Evolutionary conservation across 371 early-diverging fungal genomes (phyloP).

Genomic region (Mucor ambiguus): DNA sequence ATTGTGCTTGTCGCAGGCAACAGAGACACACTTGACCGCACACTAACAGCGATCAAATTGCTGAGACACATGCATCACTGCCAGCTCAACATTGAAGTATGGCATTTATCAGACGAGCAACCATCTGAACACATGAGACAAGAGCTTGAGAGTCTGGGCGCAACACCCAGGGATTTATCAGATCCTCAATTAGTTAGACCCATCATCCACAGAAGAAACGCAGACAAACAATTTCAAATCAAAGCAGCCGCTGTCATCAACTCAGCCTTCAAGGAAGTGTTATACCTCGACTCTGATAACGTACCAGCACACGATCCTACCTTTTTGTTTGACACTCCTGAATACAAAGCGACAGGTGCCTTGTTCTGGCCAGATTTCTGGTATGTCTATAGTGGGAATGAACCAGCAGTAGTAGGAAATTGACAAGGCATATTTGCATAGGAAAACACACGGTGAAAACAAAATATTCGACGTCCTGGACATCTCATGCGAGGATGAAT

Average conservation of each 20-base stretch:
- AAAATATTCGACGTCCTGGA: conserved; percentile 42
- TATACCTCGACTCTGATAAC: conserved; percentile 64
- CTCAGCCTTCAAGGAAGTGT: conserved; percentile 47
- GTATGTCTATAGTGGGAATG: conserved; percentile 15
- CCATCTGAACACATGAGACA: conserved; percentile 15
- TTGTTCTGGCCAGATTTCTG: conserved; percentile 66
- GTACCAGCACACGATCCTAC: conserved; percentile 47
- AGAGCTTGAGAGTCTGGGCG: conserved; percentile 23
- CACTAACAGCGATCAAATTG: conserved; percentile 33
- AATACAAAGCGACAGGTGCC: conserved; percentile 48
- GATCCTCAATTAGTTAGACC: conserved; percentile 33
- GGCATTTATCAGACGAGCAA: conserved; percentile 47
- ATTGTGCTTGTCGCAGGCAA: conserved; percentile 50
- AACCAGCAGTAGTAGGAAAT: neutral
- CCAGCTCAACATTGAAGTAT: conserved; percentile 38
- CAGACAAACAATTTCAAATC: conserved; percentile 53
- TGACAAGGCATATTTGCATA: neutral
- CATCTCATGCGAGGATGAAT: conserved; percentile 42
- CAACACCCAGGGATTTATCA: conserved; percentile 32
- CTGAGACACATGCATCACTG: conserved; percentile 30
- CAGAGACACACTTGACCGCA: conserved; percentile 40
- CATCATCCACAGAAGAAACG: conserved; percentile 27
- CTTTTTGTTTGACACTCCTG: conserved; percentile 46
- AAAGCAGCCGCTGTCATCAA: conserved; percentile 56
- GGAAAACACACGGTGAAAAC: conserved; percentile 52